These are phyloP conservation scores for Triticum urartu DNA, from an alignment of 176 grass and related monocot genomes.

Conservation along the genomic window DNA sequence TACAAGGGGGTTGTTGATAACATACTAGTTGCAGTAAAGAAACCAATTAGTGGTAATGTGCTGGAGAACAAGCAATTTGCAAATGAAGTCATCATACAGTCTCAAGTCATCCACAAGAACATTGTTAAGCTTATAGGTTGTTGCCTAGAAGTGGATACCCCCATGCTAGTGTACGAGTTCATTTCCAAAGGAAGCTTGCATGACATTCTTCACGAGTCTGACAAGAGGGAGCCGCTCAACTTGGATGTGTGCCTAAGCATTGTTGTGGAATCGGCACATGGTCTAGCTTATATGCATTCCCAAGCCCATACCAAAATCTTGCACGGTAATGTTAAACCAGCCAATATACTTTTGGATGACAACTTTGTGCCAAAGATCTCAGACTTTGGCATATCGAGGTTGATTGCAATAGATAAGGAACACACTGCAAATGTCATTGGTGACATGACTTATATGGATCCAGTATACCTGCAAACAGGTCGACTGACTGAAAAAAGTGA, in stretches of 20 bases:
- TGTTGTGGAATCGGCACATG: neutral
- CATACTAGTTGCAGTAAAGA: too few species aligned
- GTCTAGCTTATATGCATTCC: neutral
- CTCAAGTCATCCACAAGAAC: too few species aligned
- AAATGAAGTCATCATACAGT: too few species aligned
- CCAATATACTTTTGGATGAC: neutral
- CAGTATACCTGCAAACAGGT: neutral
- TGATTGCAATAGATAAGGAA: neutral
- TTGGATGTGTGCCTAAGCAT: neutral
- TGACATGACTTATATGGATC: constrained; percentile 8
- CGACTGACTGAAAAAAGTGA: neutral
- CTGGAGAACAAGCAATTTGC: too few species aligned
- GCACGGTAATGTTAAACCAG: neutral
- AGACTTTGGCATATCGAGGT: neutral
- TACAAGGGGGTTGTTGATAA: too few species aligned
- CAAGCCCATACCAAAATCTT: neutral
- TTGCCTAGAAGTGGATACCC: too few species aligned
- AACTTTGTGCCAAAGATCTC: neutral
- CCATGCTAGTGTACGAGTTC: constrained; percentile 3
- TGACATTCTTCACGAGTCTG: neutral
- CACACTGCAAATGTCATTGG: neutral
- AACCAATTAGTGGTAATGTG: too few species aligned
- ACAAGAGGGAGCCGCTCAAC: neutral
- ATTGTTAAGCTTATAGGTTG: too few species aligned
- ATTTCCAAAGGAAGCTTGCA: neutral